A percentile compares a stretch with the other conserved stretches of the same genome.
Conservation (phyloP, 306 rosid species). For the Quercus rubra region DNA sequence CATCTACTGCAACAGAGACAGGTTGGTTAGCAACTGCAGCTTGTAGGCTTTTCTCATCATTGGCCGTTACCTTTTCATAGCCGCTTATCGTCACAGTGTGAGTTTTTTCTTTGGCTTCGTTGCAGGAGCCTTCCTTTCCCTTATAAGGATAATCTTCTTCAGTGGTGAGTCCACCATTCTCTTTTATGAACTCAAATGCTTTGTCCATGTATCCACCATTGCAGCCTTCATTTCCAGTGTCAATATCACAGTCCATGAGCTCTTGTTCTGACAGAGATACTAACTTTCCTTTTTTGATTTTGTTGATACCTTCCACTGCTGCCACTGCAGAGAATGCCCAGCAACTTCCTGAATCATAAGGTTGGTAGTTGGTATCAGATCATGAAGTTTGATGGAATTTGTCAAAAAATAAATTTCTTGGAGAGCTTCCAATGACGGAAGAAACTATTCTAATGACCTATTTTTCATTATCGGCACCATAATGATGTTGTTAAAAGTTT, state of each 20-base stretch:
- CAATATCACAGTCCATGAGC: constrained; percentile 60
- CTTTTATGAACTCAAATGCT: constrained; percentile 52
- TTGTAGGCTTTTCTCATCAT: constrained; percentile 44
- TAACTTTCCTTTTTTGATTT: constrained; percentile 60
- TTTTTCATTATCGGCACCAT: neutral
- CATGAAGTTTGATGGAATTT: neutral
- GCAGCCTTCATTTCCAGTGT: constrained; percentile 53
- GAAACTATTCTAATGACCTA: too few species aligned
- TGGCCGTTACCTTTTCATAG: constrained; percentile 47
- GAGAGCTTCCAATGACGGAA: neutral
- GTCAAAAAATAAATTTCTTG: neutral
- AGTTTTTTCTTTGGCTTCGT: constrained; percentile 20
- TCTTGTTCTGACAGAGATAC: constrained; percentile 66
- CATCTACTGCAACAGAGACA: constrained; percentile 62
- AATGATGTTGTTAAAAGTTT: neutral
- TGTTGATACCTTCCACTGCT: constrained; percentile 72
- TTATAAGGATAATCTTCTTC: constrained; percentile 51
- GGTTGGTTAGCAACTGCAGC: constrained; percentile 73
- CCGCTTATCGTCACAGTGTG: constrained; percentile 40
- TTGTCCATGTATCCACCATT: constrained; percentile 61
- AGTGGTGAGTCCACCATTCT: constrained; percentile 41
- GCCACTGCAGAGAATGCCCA: constrained; percentile 90
- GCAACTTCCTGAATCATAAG: constrained; percentile 56
- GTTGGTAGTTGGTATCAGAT: neutral
- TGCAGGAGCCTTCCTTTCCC: constrained; percentile 38